phyloP scores from a whole-genome alignment of 192 early-diverging fungal species.

The Diversispora epigaea region DNA sequence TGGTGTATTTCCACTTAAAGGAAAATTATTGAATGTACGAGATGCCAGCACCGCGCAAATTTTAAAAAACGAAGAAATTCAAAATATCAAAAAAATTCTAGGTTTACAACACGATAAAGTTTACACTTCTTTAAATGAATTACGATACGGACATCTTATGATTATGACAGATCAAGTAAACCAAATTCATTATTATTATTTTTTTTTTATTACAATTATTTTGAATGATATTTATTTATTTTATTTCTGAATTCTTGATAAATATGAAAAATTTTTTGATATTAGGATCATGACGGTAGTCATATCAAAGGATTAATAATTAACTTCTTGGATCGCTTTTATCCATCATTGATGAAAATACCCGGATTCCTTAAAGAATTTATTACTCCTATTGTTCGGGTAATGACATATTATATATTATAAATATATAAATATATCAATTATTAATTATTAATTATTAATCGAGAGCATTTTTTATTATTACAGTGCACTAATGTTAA shows the following conservation, averaged over 20 bases:
- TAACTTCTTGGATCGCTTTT: constrained; percentile 94
- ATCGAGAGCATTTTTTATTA: neutral
- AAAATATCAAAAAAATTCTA: constrained; percentile 87
- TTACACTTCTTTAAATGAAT: constrained; percentile 68
- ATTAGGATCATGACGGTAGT: constrained; percentile 86
- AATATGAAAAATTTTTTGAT: too few species aligned
- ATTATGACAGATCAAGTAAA: constrained; percentile 90
- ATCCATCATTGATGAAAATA: constrained; percentile 85
- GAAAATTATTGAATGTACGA: constrained; percentile 96
- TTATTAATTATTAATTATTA: constrained; percentile 14
- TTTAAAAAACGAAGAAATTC: constrained; percentile 81
- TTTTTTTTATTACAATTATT: neutral
- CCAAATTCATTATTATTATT: constrained; percentile 41
- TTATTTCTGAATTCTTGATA: constrained; percentile 3
- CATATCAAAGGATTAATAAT: constrained; percentile 97
- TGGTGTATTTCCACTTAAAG: constrained; percentile 94
- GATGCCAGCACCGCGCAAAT: constrained; percentile 74
- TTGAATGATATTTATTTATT: constrained; percentile 35
- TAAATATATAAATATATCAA: neutral
- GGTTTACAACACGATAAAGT: constrained; percentile 84
- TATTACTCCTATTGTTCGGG: constrained; percentile 96
- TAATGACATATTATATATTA: constrained; percentile 26
- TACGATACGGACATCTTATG: constrained; percentile 95
- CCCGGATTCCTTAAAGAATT: constrained; percentile 93
- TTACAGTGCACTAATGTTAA: neutral